Base-by-base conservation (phyloP, 306 rosid genomes). In the Medicago ruthenica region DNA sequence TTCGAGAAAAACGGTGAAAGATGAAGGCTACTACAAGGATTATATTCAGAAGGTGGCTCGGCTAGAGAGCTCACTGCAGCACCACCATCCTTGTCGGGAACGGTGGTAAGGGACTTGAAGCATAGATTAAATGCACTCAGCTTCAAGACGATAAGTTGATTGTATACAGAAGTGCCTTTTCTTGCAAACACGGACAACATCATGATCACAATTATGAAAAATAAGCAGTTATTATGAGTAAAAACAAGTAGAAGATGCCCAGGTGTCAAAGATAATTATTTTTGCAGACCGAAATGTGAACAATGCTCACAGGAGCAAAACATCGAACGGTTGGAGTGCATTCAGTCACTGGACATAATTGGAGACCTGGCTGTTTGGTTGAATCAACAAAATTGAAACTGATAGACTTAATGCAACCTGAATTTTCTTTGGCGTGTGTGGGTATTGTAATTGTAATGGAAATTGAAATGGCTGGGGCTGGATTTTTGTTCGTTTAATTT, bases 1-100 rank as follows among this genome's bases (percentile, higher is more conserved):
- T 85, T 82, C 51, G 87, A 71, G 20, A 85, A 85, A 77, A 85
- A 22, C 1, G 93, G 87, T 4, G 97, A 87, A 68, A 79, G 88
- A 69, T 75, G 85, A 73, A 77, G 82, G 68, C 61, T 77, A 50
- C 64, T 77, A 67, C 60, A 65, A 9, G 89, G 74, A 80, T 51
- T 15, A 31, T 31, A 39, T 42, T 65, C 79, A 71, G 88, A 42
- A 65, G 80, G 73, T 21, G 40, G 74, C 21, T 18, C 58, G 3
- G 85, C 67, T 31, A n/a, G 48, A 9, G 86, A 81, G 31, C 14
- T 78, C 41, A 51, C 13, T 0, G 39, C 11, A 40, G n/a, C 72
- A 16, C 53, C 80, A 73, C 66, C 71, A 37, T 83, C 87, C 36
- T 71, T 62, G 41, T 67, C 70, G 31, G 77, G 72, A 66, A 68